A percentile compares a stretch with the other conserved stretches of the same genome.
phyloP scores from a whole-genome alignment of 2,329 filamentous ascomycete genomes.

The Fusarium drepaniforme region DNA sequence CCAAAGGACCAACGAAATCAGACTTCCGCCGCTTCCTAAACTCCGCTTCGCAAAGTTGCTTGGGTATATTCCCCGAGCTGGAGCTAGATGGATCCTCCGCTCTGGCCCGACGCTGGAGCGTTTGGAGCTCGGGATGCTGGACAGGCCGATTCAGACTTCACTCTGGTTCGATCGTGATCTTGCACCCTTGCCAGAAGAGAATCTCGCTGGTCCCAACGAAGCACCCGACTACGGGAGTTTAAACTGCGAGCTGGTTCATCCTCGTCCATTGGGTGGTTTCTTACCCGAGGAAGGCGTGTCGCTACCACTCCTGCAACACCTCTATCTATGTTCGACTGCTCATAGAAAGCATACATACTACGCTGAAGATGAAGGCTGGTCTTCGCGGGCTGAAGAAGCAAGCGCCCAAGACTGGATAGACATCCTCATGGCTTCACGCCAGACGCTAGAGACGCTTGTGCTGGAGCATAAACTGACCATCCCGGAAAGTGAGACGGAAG shows the following conservation, averaged over 20 bases:
- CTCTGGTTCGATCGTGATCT: neutral
- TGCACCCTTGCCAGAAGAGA: conserved; percentile 11
- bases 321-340: neutral
- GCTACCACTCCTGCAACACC: neutral
- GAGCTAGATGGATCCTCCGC: conserved; percentile 23
- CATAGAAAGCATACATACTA: neutral
- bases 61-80: conserved; percentile 13
- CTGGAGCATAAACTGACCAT: neutral
- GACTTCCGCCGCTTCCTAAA: rapidly evolving
- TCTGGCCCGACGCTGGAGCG: conserved; percentile 11
- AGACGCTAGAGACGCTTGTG: neutral
- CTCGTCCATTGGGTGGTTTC: neutral
- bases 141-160: neutral
- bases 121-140: conserved; percentile 30
- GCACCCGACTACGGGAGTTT: neutral
- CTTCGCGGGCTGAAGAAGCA: neutral
- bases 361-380: neutral
- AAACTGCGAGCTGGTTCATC: neutral
- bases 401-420: neutral
- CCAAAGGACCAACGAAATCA: neutral
- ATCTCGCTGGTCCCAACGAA: neutral
- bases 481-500: neutral
- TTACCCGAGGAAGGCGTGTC: neutral
- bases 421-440: neutral
- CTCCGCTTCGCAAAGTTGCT: conserved; percentile 26